Conservation (phyloP, 306 rosid species). For the Dicorynia guianensis region DNA sequence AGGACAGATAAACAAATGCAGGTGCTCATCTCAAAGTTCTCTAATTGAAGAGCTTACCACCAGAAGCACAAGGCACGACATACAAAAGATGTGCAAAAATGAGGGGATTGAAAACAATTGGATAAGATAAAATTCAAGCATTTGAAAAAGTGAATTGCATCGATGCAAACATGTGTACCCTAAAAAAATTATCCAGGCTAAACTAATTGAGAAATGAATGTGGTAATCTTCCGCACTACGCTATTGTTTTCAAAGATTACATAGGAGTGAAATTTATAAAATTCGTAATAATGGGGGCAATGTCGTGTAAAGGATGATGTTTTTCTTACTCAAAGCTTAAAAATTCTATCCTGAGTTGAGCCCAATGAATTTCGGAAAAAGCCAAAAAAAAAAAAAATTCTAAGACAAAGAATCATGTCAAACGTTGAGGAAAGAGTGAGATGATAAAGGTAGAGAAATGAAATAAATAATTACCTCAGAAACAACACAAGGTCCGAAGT, state of each 20-base stretch:
- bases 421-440: background rate
- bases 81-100: background rate
- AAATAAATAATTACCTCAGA: conserved; percentile 28
- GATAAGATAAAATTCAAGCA: background rate
- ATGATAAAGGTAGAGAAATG: background rate
- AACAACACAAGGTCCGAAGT: background rate
- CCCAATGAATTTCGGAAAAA: background rate
- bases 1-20: background rate
- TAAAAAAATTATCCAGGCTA: background rate
- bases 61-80: background rate
- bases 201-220: background rate
- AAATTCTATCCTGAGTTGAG: background rate
- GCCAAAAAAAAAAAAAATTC: background rate
- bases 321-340: no score
- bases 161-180: background rate
- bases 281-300: no score
- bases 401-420: no score
- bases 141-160: background rate
- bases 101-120: conserved; percentile 6
- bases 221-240: background rate
- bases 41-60: background rate
- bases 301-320: no score
- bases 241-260: no score
- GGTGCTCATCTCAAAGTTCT: background rate
- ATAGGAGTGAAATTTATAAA: no score